A percentile compares a stretch with the other conserved stretches of the same genome.
Conservation (phyloP, 495 filamentous ascomycete species). For the Aspergillus steynii region DNA sequence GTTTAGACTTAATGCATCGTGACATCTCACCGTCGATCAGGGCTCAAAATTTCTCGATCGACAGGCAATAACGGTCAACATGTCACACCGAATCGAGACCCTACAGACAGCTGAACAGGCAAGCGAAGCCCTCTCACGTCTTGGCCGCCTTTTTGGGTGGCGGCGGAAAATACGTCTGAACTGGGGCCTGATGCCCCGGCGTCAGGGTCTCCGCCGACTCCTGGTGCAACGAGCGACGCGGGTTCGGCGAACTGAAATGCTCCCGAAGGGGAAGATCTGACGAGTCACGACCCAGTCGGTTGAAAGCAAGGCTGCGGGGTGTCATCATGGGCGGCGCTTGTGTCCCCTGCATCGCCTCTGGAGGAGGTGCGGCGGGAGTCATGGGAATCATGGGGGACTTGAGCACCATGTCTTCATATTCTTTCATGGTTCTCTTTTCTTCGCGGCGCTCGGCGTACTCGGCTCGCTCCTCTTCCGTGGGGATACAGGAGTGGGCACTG, state of each 20-base stretch:
- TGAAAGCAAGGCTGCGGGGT: slow-evolving; percentile 46
- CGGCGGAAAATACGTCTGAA: slow-evolving; percentile 45
- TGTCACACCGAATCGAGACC: background rate
- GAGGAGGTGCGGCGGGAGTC: slow-evolving; percentile 26
- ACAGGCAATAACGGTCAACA: background rate
- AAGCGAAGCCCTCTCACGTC: slow-evolving; percentile 16
- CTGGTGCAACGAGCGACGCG: slow-evolving; percentile 24
- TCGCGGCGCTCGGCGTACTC: slow-evolving; percentile 36
- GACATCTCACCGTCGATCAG: background rate
- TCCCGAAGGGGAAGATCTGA: slow-evolving; percentile 47
- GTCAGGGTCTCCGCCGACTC: slow-evolving; percentile 25
- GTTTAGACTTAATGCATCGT: background rate
- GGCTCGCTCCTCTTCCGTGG: slow-evolving; percentile 47
- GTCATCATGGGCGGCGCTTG: slow-evolving; percentile 36
- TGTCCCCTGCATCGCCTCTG: slow-evolving; percentile 16
- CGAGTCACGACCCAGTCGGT: slow-evolving; percentile 29
- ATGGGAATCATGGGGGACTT: slow-evolving; percentile 47
- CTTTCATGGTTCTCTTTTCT: slow-evolving; percentile 42
- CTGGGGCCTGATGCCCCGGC: slow-evolving; percentile 18
- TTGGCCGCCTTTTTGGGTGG: slow-evolving; percentile 44
- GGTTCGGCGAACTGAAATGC: slow-evolving; percentile 24
- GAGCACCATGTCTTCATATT: slow-evolving; percentile 45
- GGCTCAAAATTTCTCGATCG: background rate
- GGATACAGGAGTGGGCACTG: slow-evolving; percentile 61
- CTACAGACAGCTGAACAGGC: background rate